phyloP scores from a whole-genome alignment of 108 stramenopile genomes.

The Cylindrotheca closterium region DNA sequence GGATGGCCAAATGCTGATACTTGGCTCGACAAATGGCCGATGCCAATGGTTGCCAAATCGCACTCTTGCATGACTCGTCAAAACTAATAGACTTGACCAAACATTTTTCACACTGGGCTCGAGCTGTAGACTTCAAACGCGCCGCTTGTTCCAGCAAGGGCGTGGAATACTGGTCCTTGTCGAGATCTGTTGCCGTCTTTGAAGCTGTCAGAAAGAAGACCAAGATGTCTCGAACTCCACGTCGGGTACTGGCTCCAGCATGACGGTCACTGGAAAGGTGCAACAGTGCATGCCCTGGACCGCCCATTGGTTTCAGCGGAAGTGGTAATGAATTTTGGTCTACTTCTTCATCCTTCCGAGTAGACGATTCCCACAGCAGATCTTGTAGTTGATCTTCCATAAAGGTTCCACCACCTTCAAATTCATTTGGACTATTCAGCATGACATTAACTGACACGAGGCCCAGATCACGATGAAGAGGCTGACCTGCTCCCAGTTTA shows the following conservation, averaged over 20 bases:
- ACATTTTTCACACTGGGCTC: not conserved
- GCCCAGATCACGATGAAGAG: constrained; percentile 72
- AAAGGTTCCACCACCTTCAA: constrained; percentile 70
- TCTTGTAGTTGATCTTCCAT: constrained; percentile 57
- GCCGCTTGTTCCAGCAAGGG: not conserved
- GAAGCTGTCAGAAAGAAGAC: constrained; percentile 74
- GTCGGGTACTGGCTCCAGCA: constrained; percentile 56
- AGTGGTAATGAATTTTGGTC: not conserved
- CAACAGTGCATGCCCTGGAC: constrained; percentile 46
- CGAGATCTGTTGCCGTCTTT: too few relatives aligned
- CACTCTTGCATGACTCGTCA: not conserved
- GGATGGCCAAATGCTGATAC: constrained; percentile 54
- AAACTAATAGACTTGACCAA: not conserved
- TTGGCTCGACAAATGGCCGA: constrained; percentile 42
- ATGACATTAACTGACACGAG: constrained; percentile 65
- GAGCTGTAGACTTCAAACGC: not conserved
- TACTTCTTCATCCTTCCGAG: not conserved
- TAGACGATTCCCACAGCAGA: not conserved
- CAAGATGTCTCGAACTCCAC: constrained; percentile 66
- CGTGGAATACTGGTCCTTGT: constrained; percentile 14
- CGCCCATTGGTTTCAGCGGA: constrained; percentile 48
- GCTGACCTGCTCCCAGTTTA: constrained; percentile 75
- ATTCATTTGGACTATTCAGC: constrained; percentile 49
- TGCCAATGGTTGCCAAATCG: not conserved
- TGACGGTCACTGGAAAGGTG: constrained; percentile 60